A percentile compares a stretch with the other conserved stretches of the same genome.
These are phyloP conservation scores for Picea abies DNA, from an alignment of 83 land plant genomes.

Conservation along the genomic window DNA sequence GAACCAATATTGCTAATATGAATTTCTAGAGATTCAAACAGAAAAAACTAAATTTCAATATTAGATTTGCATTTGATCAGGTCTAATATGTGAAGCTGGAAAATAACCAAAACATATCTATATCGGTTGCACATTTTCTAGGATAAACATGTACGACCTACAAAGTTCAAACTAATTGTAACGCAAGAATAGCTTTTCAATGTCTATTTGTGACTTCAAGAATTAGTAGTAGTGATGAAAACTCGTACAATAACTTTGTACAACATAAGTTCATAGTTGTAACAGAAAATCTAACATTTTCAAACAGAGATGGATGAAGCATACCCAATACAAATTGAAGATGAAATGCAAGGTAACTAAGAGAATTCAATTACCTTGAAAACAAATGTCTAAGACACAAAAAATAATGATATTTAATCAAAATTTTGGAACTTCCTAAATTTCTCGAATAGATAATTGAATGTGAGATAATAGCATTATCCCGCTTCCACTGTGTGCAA, in stretches of 20 bases:
- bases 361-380: too few species aligned
- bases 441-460: not conserved
- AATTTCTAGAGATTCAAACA: not conserved
- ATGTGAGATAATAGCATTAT: not conserved
- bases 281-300: too few species aligned
- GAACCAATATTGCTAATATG: not conserved
- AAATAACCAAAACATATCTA: not conserved
- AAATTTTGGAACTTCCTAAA: not conserved
- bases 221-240: not conserved
- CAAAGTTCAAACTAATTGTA: not conserved
- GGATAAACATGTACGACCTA: not conserved
- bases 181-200: not conserved
- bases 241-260: not conserved
- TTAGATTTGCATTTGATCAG: not conserved
- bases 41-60: not conserved
- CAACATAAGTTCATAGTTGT: not conserved
- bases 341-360: too few species aligned
- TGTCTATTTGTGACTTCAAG: not conserved
- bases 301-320: too few species aligned
- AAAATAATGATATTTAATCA: not conserved
- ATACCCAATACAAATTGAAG: too few species aligned
- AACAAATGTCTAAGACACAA: not conserved
- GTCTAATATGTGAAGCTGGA: not conserved
- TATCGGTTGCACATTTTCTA: not conserved
- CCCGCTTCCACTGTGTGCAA: not conserved